Percentiles rank a stretch among this genome's conserved stretches.
Evolutionary conservation across 2,329 filamentous ascomycete genomes (phyloP).

Genomic region (Ceratocystis colombiana): DNA sequence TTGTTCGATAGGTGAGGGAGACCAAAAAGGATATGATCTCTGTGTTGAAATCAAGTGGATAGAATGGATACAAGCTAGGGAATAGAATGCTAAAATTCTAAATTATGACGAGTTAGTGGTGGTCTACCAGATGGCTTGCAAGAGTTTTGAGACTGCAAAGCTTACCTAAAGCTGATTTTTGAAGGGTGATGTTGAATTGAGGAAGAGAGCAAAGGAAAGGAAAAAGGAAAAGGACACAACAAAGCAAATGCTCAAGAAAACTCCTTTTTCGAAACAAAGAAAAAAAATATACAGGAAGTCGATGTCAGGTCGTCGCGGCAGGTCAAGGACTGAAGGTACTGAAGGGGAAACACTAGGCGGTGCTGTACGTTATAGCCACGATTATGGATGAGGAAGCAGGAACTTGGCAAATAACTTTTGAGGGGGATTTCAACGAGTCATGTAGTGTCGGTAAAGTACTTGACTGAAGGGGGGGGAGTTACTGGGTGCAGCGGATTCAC

Average conservation of each 20-base stretch:
- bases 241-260: slow-evolving; percentile 9
- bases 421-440: neutral
- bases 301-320: neutral
- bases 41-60: neutral
- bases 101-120: neutral
- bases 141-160: neutral
- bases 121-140: neutral
- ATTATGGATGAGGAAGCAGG: slow-evolving; percentile 3
- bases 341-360: neutral
- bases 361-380: neutral
- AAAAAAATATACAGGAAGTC: slow-evolving; percentile 13
- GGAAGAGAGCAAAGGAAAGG: neutral
- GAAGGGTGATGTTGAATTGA: neutral
- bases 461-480: neutral
- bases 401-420: slow-evolving; percentile 11
- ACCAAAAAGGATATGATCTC: neutral
- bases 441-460: slow-evolving; percentile 2
- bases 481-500: slow-evolving; percentile 22
- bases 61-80: neutral
- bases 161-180: slow-evolving; percentile 16
- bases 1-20: neutral
- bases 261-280: neutral
- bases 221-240: neutral
- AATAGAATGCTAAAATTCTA: slow-evolving; percentile 24
- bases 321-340: neutral